Base-by-base conservation (phyloP, 1,284 basidiomycete species). In the Anthracocystis panici-leucophaei region DNA sequence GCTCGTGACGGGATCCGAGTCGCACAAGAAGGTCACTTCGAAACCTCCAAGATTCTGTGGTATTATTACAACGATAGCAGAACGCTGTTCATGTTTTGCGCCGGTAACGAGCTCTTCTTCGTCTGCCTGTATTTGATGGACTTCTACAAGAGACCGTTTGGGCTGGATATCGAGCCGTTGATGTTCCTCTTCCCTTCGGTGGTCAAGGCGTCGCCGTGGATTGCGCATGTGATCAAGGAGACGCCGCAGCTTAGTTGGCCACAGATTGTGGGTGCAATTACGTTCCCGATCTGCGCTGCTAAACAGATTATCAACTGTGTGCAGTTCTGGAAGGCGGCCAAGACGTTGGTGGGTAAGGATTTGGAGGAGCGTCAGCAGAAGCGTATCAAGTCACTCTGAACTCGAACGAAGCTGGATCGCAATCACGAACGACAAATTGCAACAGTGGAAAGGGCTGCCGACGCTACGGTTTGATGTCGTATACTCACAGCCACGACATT, bases 301-400 rank as follows among this genome's bases (percentile, higher is more conserved):
- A 99, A 99, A 88, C 97, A 99, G 86, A 83, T 96, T 68, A 94
- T 99, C 88, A 98, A 97, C 86, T 87, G 92, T 48, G 95, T 99
- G 8, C 97, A 99, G 86, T 91, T 98, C 77, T 98, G 95, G 95
- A 99, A 99, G 86, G 96, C 96, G 27, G 93, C 93, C 78, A 98
- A 98, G 88, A 92, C 96, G 78, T 75, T 83, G 10, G 83, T 83
- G 10, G 82, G 82, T 29, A 78, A 82, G 52, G 82, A 84, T 65
- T 57, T 76, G 14, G 66, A 73, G 42, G 80, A 83, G 29, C 67
- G 79, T 52, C 58, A 72, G 10, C 68, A 72, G 61, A 52, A 56
- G 6, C 64, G 65, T 44, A 49, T 27, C 49, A 76, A 76, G 68
- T 54, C 64, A 21, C 48, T 54, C 31, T 69, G 20, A 71, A 20